A percentile compares a stretch with the other conserved stretches of the same genome.
phyloP scores from a whole-genome alignment of 2,329 filamentous ascomycete genomes.

The Anthostomella pinea region DNA sequence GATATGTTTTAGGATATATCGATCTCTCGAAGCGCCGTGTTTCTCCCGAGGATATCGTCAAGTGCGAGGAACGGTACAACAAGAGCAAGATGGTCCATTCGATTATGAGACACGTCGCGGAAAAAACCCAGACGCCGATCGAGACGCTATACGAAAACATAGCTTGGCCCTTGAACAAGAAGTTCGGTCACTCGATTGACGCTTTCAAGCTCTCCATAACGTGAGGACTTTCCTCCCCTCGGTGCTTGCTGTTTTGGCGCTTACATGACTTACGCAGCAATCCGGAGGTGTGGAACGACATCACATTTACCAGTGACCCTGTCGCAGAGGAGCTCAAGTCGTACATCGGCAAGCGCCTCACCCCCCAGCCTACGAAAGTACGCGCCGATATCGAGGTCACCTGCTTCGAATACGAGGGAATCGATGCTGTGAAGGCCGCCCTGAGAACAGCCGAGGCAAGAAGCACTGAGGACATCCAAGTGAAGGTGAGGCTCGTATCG shows the following conservation, averaged over 20 bases:
- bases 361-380: conserved; percentile 97
- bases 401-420: conserved; percentile 94
- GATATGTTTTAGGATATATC: conserved; percentile 70
- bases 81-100: conserved; percentile 99
- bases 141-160: conserved; percentile 92
- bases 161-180: conserved; percentile 96
- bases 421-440: conserved; percentile 94
- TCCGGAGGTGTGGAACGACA: conserved; percentile 92
- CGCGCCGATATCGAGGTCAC: conserved; percentile 96
- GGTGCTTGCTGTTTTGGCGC: conserved; percentile 1
- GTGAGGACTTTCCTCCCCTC: conserved; percentile 45
- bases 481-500: conserved; percentile 98
- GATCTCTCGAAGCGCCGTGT: conserved; percentile 98
- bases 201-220: conserved; percentile 99
- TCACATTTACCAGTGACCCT: conserved; percentile 79
- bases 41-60: conserved; percentile 93
- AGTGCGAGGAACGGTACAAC: conserved; percentile 99
- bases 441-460: conserved; percentile 86
- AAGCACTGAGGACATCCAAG: conserved; percentile 88
- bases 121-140: conserved; percentile 94
- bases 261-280: conserved; percentile 56
- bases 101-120: conserved; percentile 97
- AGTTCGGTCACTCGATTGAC: conserved; percentile 93
- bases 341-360: conserved; percentile 96
- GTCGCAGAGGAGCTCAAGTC: conserved; percentile 87